Base-by-base conservation (phyloP, 169 alveolate genomes). In the Cryptosporidium viatorum region DNA sequence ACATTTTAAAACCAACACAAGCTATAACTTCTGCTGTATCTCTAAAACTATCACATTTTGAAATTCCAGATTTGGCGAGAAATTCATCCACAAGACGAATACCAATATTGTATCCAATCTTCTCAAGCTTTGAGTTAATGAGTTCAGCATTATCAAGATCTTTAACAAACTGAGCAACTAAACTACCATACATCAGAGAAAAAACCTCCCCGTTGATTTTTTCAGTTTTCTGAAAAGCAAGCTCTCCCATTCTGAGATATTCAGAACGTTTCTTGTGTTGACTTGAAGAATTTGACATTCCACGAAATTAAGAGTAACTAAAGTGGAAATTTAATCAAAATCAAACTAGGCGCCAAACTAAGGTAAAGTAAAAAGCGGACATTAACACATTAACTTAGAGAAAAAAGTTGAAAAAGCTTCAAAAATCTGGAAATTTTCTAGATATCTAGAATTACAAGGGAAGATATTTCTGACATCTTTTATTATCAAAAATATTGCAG, bases 31-130 rank as follows among this genome's bases (percentile, higher is more conserved):
- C 94, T 7, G 95, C 94, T 10, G 95, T 93, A 45, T 93, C 96
- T 50, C 86, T 84, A 62, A 93, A 84, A 31, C 85, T 91, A 43
- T 91, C 69, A 65, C 98, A 96, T 2, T 87, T 85, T 18, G 95
- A 94, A 39, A 91, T 85, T 18, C 94, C 94, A 31, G 96, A 84
- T 93, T 97, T 97, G 26, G 98, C 96, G 48, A 97, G 93, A 92
- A 96, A 97, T 91, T 97, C 99, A 71, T 97, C 99, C 7, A 97
- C 92, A 52, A 97, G 85, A 35, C 99, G 94, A 35, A 94, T 86
- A 29, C 99, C 99, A 29, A 97, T 97, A 89, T 97, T 97, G 75
- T 92, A 95, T 29, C 98, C 98, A 94, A 96, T 96, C 69, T 74
- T 91, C 43, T 92, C 95, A 37, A 97, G 92, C 84, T 95, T 96